phyloP scores from a whole-genome alignment of 805 yeast genomes.

The Saturnispora silvae region DNA sequence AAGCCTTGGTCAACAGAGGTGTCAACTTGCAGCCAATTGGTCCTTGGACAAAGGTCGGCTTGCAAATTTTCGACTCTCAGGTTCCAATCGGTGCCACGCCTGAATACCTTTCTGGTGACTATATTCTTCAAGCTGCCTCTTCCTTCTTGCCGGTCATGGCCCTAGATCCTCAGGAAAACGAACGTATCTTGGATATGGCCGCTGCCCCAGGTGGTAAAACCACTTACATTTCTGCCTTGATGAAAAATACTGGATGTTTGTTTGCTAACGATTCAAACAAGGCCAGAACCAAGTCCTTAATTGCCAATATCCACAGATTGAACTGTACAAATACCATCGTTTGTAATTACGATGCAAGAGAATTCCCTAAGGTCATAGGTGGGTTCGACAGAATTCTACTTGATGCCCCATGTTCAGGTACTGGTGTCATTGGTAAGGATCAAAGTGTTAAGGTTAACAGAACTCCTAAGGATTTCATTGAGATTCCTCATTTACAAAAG shows the following conservation, averaged over 20 bases:
- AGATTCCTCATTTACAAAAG: constrained; percentile 93
- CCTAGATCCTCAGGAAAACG: constrained; percentile 91
- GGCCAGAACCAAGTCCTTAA: constrained; percentile 89
- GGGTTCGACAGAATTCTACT: constrained; percentile 91
- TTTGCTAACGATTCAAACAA: constrained; percentile 97
- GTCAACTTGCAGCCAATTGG: constrained; percentile 97
- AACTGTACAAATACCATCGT: constrained; percentile 96
- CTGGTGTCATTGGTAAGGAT: constrained; percentile 98
- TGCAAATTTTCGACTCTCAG: constrained; percentile 94
- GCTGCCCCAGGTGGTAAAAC: constrained; percentile 99
- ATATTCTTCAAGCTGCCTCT: constrained; percentile 96
- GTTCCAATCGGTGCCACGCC: constrained; percentile 99
- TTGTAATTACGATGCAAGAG: constrained; percentile 96
- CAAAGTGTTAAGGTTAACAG: constrained; percentile 87
- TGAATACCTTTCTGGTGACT: constrained; percentile 95
- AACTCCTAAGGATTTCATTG: constrained; percentile 92
- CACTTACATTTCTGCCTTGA: constrained; percentile 85
- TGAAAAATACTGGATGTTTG: constrained; percentile 96
- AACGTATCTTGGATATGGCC: constrained; percentile 95
- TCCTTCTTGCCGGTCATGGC: constrained; percentile 98
- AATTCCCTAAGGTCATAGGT: constrained; percentile 95
- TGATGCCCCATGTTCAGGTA: constrained; percentile 99
- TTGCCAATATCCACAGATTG: constrained; percentile 94
- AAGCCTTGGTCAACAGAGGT: constrained; percentile 89
- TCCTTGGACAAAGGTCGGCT: constrained; percentile 95